Percentiles rank a stretch among this genome's conserved stretches.
Conservation (phyloP, 2,329 filamentous ascomycete genomes). For the Neoascochyta sp. region DNA sequence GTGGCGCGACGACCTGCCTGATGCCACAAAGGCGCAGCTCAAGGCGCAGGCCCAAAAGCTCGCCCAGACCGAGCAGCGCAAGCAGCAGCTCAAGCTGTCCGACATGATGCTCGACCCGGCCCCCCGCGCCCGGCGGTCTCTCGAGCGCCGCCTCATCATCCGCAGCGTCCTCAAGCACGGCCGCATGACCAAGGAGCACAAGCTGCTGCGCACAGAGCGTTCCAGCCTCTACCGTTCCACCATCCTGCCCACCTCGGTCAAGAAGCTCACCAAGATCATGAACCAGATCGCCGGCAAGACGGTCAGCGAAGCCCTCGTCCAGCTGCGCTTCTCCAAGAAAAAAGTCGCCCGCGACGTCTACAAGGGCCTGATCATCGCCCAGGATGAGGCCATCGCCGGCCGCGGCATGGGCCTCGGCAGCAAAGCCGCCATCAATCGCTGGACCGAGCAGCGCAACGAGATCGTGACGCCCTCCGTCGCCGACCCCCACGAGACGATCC, state of each 20-base stretch:
- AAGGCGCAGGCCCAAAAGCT: constrained; percentile 10
- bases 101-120: constrained; percentile 64
- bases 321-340: constrained; percentile 96
- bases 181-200: constrained; percentile 61
- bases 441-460: constrained; percentile 15
- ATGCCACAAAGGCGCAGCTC: constrained; percentile 12
- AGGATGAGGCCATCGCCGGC: constrained; percentile 73
- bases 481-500: constrained; percentile 9
- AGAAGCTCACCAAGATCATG: constrained; percentile 85
- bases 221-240: constrained; percentile 60
- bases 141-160: constrained; percentile 81
- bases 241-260: constrained; percentile 76
- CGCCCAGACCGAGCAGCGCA: constrained; percentile 6
- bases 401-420: constrained; percentile 75
- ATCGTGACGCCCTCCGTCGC: constrained; percentile 7
- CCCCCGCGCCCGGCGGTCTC: constrained; percentile 66
- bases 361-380: constrained; percentile 74
- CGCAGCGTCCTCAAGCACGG: constrained; percentile 67
- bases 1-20: constrained; percentile 15
- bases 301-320: constrained; percentile 86
- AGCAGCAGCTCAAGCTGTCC: constrained; percentile 52
- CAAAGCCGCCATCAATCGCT: constrained; percentile 17
- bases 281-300: constrained; percentile 89
- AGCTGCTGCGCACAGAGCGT: constrained; percentile 64
- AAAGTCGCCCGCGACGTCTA: constrained; percentile 78